phyloP scores from a whole-genome alignment of 1,284 basidiomycete genomes.

The Cutaneotrichosporon spelunceum region DNA sequence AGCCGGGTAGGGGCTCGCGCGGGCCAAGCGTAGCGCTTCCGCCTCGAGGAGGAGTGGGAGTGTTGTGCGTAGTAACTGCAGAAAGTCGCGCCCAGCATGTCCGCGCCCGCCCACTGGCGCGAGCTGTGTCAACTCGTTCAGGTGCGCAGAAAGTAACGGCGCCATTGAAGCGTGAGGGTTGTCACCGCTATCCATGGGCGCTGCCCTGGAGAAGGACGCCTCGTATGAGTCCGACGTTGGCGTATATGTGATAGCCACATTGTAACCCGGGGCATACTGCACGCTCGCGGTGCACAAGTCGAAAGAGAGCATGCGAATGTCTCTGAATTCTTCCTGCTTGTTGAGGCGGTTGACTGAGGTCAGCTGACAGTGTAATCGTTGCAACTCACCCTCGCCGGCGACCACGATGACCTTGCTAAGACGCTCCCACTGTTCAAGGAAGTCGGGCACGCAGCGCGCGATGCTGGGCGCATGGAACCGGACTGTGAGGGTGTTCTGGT shows the following conservation, averaged over 20 bases:
- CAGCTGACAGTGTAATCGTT: background rate
- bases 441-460: conserved; percentile 79
- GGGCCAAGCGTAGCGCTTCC: conserved; percentile 19
- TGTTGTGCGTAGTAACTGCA: conserved; percentile 35
- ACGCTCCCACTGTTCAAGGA: conserved; percentile 83
- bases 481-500: conserved; percentile 75
- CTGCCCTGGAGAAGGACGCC: conserved; percentile 32
- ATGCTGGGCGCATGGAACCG: conserved; percentile 81
- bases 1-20: conserved; percentile 19
- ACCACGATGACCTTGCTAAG: conserved; percentile 89
- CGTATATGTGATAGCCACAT: conserved; percentile 46
- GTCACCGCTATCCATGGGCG: conserved; percentile 2
- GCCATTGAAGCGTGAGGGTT: conserved; percentile 42
- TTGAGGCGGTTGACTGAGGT: conserved; percentile 72
- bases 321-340: conserved; percentile 64
- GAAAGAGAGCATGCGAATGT: conserved; percentile 74
- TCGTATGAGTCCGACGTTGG: conserved; percentile 45
- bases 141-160: conserved; percentile 34
- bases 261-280: conserved; percentile 57
- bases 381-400: conserved; percentile 68
- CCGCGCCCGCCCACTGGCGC: conserved; percentile 5
- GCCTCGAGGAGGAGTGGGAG: conserved; percentile 36
- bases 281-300: conserved; percentile 86
- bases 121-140: conserved; percentile 39
- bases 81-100: conserved; percentile 31